Base-by-base conservation (phyloP, 768 basidiomycete species). In the Phallus indusiatus region DNA sequence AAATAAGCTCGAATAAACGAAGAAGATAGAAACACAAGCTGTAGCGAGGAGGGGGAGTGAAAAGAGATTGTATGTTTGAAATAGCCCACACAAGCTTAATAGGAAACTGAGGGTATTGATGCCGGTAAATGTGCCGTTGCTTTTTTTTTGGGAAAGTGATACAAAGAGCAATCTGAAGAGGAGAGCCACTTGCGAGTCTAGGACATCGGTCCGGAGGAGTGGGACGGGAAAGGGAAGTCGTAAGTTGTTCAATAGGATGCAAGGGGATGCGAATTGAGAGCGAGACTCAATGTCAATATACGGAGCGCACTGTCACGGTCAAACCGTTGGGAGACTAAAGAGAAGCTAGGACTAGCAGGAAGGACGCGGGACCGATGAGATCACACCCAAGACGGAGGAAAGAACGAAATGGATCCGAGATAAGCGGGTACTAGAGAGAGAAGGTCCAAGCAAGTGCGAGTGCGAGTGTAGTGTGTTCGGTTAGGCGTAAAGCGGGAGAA, bases 301-400 rank as follows among this genome's bases (percentile, higher is more conserved):
- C 11, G 14, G 50, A 36, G 53, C n/a, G 53, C 53, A 7, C 20
- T 17, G n/a, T 17, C 28, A 54, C 18, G 12, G 21, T 34, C 50
- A 52, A 52, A 3, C 6, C 20, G 50, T 18, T 34, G 36, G 50
- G 21, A 22, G 11, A 11, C 50, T 9, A 33, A 33, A 51, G 7
- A 22, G n/a, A 52, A 16, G 21, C 14, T 52, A 21, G n/a, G 21
- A 54, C 9, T 14, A 18, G 11, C 6, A 24, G 28, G 53, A 54
- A 54, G 21, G 53, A 54, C 20, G 28, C 53, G 53, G 28, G 53
- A 54, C 2, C 21, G 53, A 34, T 54, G 53, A 34, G 53, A 54
- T 54, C 53, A 54, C 53, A 54, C 28, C 28, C 53, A 54, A 34
- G 42, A 42, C 42, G 42, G 42, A 42, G 42, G 42, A 42, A 54